phyloP scores from a whole-genome alignment of 306 rosid species.

The Notholithocarpus densiflorus region DNA sequence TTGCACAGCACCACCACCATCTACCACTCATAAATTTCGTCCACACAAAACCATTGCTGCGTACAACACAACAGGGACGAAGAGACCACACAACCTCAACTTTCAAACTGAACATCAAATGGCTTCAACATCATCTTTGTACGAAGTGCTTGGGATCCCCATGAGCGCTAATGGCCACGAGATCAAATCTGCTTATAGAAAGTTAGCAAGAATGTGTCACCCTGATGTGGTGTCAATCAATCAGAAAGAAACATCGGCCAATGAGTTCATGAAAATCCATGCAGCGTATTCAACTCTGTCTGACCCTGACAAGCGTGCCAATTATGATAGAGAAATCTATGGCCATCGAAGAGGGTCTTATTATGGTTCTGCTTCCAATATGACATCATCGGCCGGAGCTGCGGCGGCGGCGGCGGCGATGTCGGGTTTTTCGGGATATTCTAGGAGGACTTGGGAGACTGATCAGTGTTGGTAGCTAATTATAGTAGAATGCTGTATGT shows the following conservation, averaged over 20 bases:
- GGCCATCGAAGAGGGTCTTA: not conserved
- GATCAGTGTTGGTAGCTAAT: conserved; percentile 71
- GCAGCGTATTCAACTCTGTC: conserved; percentile 66
- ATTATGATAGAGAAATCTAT: conserved; percentile 42
- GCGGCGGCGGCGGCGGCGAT: conserved; percentile 3
- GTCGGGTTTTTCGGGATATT: conserved; percentile 26
- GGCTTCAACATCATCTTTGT: conserved; percentile 42
- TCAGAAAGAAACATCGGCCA: conserved; percentile 52
- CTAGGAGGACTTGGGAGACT: conserved; percentile 64
- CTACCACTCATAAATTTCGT: not conserved
- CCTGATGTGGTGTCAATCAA: conserved; percentile 67
- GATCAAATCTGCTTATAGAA: conserved; percentile 63
- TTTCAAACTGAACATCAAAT: not conserved
- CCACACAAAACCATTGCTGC: conserved; percentile 6
- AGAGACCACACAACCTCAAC: not conserved
- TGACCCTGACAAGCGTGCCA: conserved; percentile 66
- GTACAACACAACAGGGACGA: not conserved
- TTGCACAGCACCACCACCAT: not conserved
- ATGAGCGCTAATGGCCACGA: conserved; percentile 44
- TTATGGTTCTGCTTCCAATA: not conserved
- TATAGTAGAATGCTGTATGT: not conserved
- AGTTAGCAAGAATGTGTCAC: conserved; percentile 60
- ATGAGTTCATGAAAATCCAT: conserved; percentile 53
- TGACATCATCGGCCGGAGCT: conserved; percentile 1
- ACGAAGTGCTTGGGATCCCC: conserved; percentile 75